These are phyloP conservation scores for Parsonsia alboflavescens DNA, from an alignment of 257 asterid genomes.

Conservation along the genomic window DNA sequence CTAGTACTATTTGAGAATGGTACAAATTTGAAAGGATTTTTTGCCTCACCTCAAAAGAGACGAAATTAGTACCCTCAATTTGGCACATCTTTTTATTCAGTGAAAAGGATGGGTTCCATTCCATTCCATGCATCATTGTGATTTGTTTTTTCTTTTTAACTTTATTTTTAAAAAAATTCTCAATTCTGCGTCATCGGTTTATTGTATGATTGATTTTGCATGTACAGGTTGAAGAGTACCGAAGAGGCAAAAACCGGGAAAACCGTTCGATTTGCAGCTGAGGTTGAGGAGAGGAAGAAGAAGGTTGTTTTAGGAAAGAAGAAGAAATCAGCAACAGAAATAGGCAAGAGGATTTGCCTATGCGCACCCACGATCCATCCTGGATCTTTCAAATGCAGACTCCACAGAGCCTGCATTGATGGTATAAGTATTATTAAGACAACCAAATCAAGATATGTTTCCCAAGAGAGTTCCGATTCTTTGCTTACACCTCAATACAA, in stretches of 20 bases:
- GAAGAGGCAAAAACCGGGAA: neutral
- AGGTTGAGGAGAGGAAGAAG: neutral
- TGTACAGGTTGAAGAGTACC: neutral
- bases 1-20: no score
- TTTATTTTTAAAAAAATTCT: no score
- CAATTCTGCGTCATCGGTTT: no score
- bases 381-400: slow-evolving; percentile 10
- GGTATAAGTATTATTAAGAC: neutral
- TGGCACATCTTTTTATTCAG: no score
- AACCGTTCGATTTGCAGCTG: neutral
- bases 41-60: neutral
- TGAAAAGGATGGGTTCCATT: no score
- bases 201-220: neutral
- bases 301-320: neutral
- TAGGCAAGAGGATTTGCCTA: neutral
- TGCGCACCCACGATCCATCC: slow-evolving; percentile 10
- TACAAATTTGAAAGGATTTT: no score
- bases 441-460: neutral
- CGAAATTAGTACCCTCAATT: neutral
- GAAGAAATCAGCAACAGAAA: neutral
- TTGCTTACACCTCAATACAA: neutral
- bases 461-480: neutral
- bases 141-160: no score
- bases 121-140: no score
- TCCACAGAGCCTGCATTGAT: neutral